Percentiles rank a stretch among this genome's conserved stretches.
phyloP scores from a whole-genome alignment of 169 alveolate species.

The Cryptosporidium sp. region DNA sequence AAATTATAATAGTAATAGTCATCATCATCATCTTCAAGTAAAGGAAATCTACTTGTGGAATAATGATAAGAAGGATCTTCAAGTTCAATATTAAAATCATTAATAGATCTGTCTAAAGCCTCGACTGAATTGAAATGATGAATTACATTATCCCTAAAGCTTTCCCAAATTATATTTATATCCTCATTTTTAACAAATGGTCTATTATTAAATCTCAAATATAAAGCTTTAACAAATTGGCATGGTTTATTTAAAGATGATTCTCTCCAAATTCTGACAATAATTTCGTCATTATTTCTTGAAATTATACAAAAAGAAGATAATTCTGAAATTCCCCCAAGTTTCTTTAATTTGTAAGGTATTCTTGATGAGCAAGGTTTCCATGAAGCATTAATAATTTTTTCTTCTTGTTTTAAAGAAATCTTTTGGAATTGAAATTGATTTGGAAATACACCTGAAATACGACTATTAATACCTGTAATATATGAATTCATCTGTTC shows the following conservation, averaged over 20 bases:
- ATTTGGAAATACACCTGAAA: conserved; percentile 3
- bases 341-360: conserved; percentile 22
- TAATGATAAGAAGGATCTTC: conserved; percentile 30
- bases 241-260: conserved; percentile 66
- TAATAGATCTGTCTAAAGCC: background rate
- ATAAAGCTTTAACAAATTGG: conserved; percentile 7
- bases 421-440: conserved; percentile 46
- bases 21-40: conserved; percentile 12
- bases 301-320: conserved; percentile 33
- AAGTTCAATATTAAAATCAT: background rate
- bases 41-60: conserved; percentile 28
- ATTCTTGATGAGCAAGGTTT: conserved; percentile 18
- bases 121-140: background rate
- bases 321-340: conserved; percentile 27
- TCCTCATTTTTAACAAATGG: conserved; percentile 2
- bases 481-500: background rate
- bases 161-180: conserved; percentile 29
- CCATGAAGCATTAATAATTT: conserved; percentile 30
- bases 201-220: conserved; percentile 10
- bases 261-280: conserved; percentile 59
- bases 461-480: background rate
- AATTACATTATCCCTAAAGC: background rate
- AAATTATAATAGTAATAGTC: conserved; percentile 8
- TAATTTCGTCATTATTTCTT: background rate
- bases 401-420: conserved; percentile 24